These are phyloP conservation scores for Dendrostoma leiphaemia DNA, from an alignment of 2,329 filamentous ascomycete genomes.

Conservation along the genomic window DNA sequence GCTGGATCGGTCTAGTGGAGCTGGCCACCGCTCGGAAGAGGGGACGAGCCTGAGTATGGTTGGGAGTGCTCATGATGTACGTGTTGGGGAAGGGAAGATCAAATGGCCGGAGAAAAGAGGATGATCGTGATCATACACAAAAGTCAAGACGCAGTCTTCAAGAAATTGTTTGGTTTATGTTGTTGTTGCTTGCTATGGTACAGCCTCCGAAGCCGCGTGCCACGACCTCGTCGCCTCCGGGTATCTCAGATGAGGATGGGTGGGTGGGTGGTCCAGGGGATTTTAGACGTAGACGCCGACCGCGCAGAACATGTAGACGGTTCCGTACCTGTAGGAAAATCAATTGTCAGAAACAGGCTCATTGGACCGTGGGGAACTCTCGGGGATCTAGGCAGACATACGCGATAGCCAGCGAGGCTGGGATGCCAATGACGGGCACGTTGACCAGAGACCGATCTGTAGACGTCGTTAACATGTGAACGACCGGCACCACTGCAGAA, in stretches of 20 bases:
- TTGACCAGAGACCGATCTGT: conserved; percentile 79
- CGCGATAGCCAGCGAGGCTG: conserved; percentile 87
- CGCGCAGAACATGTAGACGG: conserved; percentile 98
- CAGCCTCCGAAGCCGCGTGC: conserved; percentile 27
- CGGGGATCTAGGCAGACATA: conserved; percentile 46
- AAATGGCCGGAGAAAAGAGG: not conserved
- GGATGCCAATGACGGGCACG: conserved; percentile 75
- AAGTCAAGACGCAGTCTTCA: conserved; percentile 13
- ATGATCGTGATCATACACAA: conserved; percentile 12
- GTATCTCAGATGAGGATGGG: conserved; percentile 20
- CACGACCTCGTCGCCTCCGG: conserved; percentile 19
- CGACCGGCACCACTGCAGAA: not conserved
- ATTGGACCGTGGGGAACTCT: not conserved
- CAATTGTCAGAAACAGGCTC: conserved; percentile 9
- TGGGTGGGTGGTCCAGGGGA: conserved; percentile 33
- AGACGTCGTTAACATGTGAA: conserved; percentile 20
- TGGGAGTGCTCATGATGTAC: conserved; percentile 14
- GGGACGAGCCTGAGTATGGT: conserved; percentile 29
- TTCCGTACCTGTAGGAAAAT: conserved; percentile 68
- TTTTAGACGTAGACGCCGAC: conserved; percentile 96
- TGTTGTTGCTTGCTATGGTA: conserved; percentile 39
- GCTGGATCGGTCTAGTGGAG: conserved; percentile 73
- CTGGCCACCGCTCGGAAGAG: conserved; percentile 75
- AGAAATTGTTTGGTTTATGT: conserved; percentile 22
- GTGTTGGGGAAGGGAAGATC: not conserved